Conservation (phyloP, 345 rosid species). For the Populus alba region DNA sequence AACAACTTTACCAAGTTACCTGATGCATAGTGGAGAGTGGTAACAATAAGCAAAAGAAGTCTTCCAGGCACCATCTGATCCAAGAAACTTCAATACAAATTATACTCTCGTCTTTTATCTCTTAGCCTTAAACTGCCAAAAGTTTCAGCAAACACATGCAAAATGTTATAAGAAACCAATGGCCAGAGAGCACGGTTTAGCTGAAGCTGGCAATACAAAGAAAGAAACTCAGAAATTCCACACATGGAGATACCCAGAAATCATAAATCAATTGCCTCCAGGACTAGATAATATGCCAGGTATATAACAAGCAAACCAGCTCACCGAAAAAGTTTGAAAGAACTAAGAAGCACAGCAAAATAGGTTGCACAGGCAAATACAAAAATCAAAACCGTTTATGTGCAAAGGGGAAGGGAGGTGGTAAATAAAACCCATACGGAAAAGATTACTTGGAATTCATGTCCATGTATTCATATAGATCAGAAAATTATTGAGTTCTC, state of each 20-base stretch:
- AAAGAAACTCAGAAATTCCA: neutral
- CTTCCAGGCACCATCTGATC: slow-evolving; percentile 52
- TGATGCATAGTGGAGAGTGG: slow-evolving; percentile 34
- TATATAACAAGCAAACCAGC: neutral
- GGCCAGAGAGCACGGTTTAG: slow-evolving; percentile 6
- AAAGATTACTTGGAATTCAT: neutral
- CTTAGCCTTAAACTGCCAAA: slow-evolving; percentile 20
- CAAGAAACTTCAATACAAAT: slow-evolving; percentile 14
- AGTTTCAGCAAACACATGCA: slow-evolving; percentile 14
- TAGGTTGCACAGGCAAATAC: neutral
- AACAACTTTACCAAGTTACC: slow-evolving; percentile 42
- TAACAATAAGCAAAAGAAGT: slow-evolving; percentile 39
- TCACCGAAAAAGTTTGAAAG: neutral
- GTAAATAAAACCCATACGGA: neutral
- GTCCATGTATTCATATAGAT: neutral
- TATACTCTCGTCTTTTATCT: neutral
- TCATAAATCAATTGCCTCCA: neutral
- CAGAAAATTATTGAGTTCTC: neutral
- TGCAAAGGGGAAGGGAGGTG: neutral
- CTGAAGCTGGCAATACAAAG: slow-evolving; percentile 1
- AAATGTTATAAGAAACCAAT: neutral
- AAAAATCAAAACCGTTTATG: neutral
- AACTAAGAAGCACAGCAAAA: neutral
- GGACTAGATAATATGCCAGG: neutral
- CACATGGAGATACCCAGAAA: neutral